phyloP scores from a whole-genome alignment of 2,329 filamentous ascomycete genomes.

The Ceratocystis albifundus region DNA sequence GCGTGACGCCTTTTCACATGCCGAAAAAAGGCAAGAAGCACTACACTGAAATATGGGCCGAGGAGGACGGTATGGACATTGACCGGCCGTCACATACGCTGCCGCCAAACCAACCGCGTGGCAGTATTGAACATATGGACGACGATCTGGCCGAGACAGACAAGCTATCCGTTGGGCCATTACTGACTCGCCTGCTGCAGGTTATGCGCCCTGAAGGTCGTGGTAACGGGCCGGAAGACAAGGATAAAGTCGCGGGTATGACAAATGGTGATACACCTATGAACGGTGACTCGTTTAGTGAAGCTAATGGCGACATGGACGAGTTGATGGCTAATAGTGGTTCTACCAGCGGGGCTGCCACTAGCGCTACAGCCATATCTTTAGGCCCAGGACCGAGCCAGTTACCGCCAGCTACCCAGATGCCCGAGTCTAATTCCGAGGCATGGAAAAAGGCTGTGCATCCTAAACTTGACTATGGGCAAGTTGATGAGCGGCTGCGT shows the following conservation, averaged over 20 bases:
- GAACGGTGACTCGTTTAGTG: conserved; percentile 18
- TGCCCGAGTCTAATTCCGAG: conserved; percentile 64
- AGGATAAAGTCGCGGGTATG: conserved; percentile 31
- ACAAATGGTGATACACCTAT: conserved; percentile 36
- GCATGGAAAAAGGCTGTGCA: conserved; percentile 68
- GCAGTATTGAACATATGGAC: conserved; percentile 73
- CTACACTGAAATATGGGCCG: conserved; percentile 85
- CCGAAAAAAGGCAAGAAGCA: conserved; percentile 72
- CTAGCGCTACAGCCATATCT: not conserved
- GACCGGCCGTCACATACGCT: conserved; percentile 59
- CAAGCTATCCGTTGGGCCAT: conserved; percentile 73
- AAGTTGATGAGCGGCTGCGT: conserved; percentile 82
- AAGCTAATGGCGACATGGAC: conserved; percentile 35
- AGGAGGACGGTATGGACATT: conserved; percentile 75
- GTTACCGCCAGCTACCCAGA: conserved; percentile 60
- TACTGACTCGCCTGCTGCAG: conserved; percentile 70
- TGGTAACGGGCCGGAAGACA: conserved; percentile 42
- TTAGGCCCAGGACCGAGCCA: conserved; percentile 25
- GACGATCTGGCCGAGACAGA: conserved; percentile 83
- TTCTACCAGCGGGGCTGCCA: not conserved
- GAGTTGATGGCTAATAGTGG: not conserved
- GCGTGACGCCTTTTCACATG: conserved; percentile 71
- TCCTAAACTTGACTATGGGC: conserved; percentile 67
- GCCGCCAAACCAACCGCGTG: conserved; percentile 69
- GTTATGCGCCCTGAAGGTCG: conserved; percentile 68